Evolutionary conservation across 1,284 basidiomycete species (phyloP), one percentile per base, ranked within the genome.

Genomic region (Cutaneotrichosporon arboriforme): DNA sequence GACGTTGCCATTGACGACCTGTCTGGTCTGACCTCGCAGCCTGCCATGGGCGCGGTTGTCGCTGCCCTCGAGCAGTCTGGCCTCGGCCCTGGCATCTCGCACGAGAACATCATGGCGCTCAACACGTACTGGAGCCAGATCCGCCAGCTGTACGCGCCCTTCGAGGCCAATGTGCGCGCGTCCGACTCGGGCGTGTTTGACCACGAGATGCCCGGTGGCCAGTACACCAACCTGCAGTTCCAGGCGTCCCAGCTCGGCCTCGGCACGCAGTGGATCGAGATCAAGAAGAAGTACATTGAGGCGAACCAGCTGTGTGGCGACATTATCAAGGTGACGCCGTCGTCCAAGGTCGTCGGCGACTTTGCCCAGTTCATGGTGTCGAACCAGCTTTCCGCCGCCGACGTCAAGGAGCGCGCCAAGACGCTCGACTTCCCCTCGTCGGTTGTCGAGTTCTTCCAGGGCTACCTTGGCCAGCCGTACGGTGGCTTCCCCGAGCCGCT

Each of bases 321-420:
- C 70, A 88, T 99, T 72, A 87, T 98, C 80, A 99, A 99, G 82
- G 94, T 98, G 65, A 99, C 96, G 21, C 96, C 96, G 36, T 97
- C 96, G 18, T 98, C 96, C 55, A 97, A 98, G 80, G 91, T 97
- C 48, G 94, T 98, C 51, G 96, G 96, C 44, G 96, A 99, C 80
- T 94, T 99, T 76, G 96, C 96, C 23, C 90, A 94, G 76, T 97
- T 91, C 86, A 93, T 98, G 91, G 93, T 92, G 36, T 90, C 90
- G 61, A 97, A 98, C 80, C 84, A 85, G 63, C 81, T 97, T 53
- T 82, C 84, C 51, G 89, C 90, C 75, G 78, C 88, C 68, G 88
- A 97, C 60, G 91, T 98, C 41, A 72, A 92, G 57, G 84, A 86
- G 31, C 83, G 86, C 49, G 96, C 93, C 46, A 86, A 88, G 52